Evolutionary conservation across 768 basidiomycete genomes (phyloP), one percentile per base, ranked within the genome.

Genomic region (Lactarius deliciosus): DNA sequence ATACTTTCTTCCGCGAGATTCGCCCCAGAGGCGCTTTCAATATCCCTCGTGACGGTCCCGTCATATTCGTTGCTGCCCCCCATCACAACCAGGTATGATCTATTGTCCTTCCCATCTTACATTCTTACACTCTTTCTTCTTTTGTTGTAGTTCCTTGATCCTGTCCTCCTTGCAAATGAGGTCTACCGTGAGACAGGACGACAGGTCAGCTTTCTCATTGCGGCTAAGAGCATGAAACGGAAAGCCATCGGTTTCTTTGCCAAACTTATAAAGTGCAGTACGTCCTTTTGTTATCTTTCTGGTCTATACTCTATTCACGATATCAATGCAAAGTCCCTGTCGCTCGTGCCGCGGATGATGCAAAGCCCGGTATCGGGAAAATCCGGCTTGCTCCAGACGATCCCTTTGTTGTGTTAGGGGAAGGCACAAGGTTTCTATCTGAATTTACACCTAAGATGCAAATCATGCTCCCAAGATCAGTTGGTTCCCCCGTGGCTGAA

Each of bases 1-100:
- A 90, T 77, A 87, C 98, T 70, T 98, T 98, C 82, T 98, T 98
- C 81, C 82, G 96, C 69, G 96, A 98, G 78, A 89, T 98, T 70
- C 84, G 96, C 64, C 92, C 94, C 1, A 82, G 96, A 76, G 92
- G 96, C 56, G 90, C 94, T 34, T 97, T 89, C 83, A 91, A 97
- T 75, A 92, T 98, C 66, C 96, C 96, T 32, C 83, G 82, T 63
- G 83, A 90, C 65, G 96, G 94, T 0, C 91, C 96, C 5, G 85
- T 96, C 64, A 92, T 98, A 71, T 96, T 98, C 76, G 96, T 94
- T 57, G 94, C 85, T 57, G 96, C 92, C 8, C 95, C 95, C 41
- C 96, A 97, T 76, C 86, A 88, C 73, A 97, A 97, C 75, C 93
- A 95, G 79, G 93, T 87, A 73, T 59, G 77, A 68, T 63, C 70